A percentile compares a stretch with the other conserved stretches of the same genome.
Evolutionary conservation across 495 filamentous ascomycete species (phyloP).

Genomic region (Cladorrhinum samala): DNA sequence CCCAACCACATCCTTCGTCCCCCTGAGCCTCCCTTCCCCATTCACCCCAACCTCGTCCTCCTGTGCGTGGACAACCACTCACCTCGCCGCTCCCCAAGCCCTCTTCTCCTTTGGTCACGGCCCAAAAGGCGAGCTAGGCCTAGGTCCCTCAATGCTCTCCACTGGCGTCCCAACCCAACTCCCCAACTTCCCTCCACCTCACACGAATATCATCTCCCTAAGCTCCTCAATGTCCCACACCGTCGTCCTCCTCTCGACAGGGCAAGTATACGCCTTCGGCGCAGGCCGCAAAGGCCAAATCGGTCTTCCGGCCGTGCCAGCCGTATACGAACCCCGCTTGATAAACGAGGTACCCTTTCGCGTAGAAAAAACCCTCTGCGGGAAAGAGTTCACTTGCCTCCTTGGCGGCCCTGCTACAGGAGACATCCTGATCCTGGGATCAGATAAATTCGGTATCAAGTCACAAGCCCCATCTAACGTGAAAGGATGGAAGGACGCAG

Average conservation of each 20-base stretch:
- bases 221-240: conserved; percentile 72
- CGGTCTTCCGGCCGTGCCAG: conserved; percentile 40
- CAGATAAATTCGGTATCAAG: conserved; percentile 61
- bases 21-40: conserved; percentile 16
- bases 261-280: conserved; percentile 84
- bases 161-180: conserved; percentile 31
- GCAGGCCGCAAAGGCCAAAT: conserved; percentile 78
- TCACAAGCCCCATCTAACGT: conserved; percentile 35
- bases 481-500: conserved; percentile 52
- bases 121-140: conserved; percentile 64
- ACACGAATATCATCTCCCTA: conserved; percentile 48
- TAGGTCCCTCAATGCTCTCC: conserved; percentile 40
- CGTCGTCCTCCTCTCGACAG: conserved; percentile 64
- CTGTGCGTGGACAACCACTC: conserved; percentile 71
- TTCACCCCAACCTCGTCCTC: conserved; percentile 38
- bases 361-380: conserved; percentile 62
- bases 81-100: conserved; percentile 43
- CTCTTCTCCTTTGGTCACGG: conserved; percentile 62
- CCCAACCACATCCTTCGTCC: conserved; percentile 9
- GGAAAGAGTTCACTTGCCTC: conserved; percentile 74
- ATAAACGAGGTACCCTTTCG: conserved; percentile 51
- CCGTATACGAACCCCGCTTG: conserved; percentile 53
- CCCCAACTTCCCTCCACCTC: conserved; percentile 54
- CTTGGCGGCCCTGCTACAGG: conserved; percentile 48
- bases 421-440: conserved; percentile 56